Conservation (phyloP, 768 basidiomycete species). For the Serendipita sp. region DNA sequence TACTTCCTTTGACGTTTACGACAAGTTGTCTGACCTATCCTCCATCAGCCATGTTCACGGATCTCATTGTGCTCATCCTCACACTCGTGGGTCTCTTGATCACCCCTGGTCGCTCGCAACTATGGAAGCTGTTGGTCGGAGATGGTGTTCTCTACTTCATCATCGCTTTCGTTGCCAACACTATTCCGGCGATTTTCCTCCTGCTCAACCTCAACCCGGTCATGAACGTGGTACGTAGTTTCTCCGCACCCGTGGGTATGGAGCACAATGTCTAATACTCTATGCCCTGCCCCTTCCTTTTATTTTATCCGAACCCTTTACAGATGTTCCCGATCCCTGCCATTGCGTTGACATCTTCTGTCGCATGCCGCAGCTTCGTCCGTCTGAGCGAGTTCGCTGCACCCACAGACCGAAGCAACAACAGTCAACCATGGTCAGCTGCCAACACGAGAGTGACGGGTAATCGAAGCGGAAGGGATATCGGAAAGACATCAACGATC, state of each 20-base stretch:
- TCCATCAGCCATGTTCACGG: slow-evolving; percentile 42
- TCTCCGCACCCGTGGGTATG: background rate
- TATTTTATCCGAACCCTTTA: slow-evolving; percentile 6
- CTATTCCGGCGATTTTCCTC: slow-evolving; percentile 49
- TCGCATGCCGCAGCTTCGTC: slow-evolving; percentile 14
- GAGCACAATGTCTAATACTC: background rate
- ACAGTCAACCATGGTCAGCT: background rate
- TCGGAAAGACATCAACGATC: slow-evolving; percentile 4
- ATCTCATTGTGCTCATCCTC: slow-evolving; percentile 43
- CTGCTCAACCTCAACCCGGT: slow-evolving; percentile 51
- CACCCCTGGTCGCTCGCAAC: slow-evolving; percentile 33
- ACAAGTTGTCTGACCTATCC: background rate
- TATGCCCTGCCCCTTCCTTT: background rate
- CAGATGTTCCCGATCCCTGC: slow-evolving; percentile 13
- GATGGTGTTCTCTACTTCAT: slow-evolving; percentile 59
- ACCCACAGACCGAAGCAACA: background rate
- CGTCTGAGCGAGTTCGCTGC: slow-evolving; percentile 8
- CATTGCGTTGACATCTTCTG: slow-evolving; percentile 6
- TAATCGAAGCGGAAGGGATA: background rate
- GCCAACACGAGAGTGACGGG: background rate
- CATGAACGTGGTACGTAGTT: slow-evolving; percentile 22
- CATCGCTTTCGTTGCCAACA: slow-evolving; percentile 53
- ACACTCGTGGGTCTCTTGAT: slow-evolving; percentile 45
- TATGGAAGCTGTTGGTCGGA: slow-evolving; percentile 50
- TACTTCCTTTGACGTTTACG: background rate